Base-by-base conservation (phyloP, 2,329 filamentous ascomycete genomes). In the Dissoconium aciculare region DNA sequence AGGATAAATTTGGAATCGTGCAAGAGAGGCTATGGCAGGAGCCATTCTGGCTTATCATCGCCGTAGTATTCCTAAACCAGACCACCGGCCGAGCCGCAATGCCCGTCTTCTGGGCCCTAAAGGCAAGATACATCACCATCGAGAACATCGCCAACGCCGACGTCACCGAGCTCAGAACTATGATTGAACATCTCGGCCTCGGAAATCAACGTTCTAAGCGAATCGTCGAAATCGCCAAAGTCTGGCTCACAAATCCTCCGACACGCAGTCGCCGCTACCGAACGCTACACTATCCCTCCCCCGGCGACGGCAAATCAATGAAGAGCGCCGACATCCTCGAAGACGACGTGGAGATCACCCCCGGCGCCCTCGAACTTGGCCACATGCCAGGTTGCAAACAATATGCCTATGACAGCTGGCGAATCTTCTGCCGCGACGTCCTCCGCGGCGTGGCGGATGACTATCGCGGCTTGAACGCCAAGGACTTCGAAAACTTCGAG, bases 351-450 rank as follows among this genome's bases (percentile, higher is more conserved):
- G 38, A 71, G 11, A 54, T 58, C 13, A 62, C 66, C 32, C 60
- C 63, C 11, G 63, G 69, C 4, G 67, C 69, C 0, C 91, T 83
- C 74, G 85, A 94, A 48, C 78, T 93, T 36, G 83, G 78, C 0
- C 81, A 92, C 52, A 60, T 94, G 34, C 84, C 82, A 0, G 74
- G 81, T 32, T 52, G 67, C 33, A 81, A 84, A 11, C 65, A 72
- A 2, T 94, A 94, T 53, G 79, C 82, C 0, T 62, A 87, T 28
- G 85, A 94, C 54, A 85, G 78, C 48, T 94, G 83, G 80, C 72
- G 85, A 3, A 93, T 94, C 40, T 94, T 94, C 54, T 93, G 83
- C 51, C 71, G 85, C 2, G 85, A 94, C 51, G 63, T 67, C 17
- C 54, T 92, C 14, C 67, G 84, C 5, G 76, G 73, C 0, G 54